phyloP scores from a whole-genome alignment of 352 stramenopile species.

The Globisporangium barbulae region DNA sequence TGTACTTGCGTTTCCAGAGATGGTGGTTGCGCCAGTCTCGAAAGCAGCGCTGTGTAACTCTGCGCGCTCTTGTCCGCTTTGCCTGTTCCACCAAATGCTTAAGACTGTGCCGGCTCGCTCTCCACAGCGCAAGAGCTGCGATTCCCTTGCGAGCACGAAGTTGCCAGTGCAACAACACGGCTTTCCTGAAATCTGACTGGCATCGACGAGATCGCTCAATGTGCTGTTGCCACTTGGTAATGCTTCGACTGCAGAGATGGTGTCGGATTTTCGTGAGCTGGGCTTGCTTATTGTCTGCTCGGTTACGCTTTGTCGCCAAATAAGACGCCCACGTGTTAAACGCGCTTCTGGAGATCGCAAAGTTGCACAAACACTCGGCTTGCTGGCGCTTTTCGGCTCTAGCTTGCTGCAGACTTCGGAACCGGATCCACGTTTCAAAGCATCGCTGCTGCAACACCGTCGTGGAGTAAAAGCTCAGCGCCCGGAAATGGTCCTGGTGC shows the following conservation, averaged over 20 bases:
- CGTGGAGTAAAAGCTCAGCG: conserved; percentile 28
- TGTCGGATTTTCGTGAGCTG: neutral
- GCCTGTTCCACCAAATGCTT: neutral
- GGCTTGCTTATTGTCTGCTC: neutral
- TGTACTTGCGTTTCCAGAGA: conserved; percentile 24
- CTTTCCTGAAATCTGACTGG: neutral
- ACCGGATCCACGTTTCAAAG: conserved; percentile 11
- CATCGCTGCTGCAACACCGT: conserved; percentile 25
- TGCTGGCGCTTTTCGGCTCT: neutral
- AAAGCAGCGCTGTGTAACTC: conserved; percentile 14
- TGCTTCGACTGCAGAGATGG: conserved; percentile 2
- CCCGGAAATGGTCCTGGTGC: conserved; percentile 24
- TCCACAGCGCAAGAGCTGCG: conserved; percentile 18
- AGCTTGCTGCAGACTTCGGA: neutral
- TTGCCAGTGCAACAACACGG: neutral
- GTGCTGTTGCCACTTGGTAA: conserved; percentile 3
- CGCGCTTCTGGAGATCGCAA: neutral
- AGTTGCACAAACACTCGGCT: neutral
- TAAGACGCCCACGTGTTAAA: conserved; percentile 10
- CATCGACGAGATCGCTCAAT: neutral
- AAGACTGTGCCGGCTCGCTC: neutral
- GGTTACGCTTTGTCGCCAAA: neutral
- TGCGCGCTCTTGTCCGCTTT: neutral
- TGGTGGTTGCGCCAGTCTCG: conserved; percentile 23
- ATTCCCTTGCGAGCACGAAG: neutral